A percentile compares a stretch with the other conserved stretches of the same genome.
Conservation (phyloP, 495 filamentous ascomycete genomes). For the Aspergillus diversus region DNA sequence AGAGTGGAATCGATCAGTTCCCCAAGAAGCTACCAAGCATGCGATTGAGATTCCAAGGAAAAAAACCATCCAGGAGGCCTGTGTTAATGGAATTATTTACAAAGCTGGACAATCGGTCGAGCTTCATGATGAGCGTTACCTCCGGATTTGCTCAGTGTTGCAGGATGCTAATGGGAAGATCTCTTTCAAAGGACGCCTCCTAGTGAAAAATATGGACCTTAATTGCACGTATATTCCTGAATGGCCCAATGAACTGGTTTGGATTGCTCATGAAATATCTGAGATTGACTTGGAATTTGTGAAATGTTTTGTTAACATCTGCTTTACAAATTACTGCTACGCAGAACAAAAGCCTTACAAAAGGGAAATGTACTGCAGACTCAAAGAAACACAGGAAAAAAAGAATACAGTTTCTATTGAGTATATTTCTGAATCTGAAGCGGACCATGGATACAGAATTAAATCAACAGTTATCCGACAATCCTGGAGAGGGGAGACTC, state of each 20-base stretch:
- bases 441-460: conserved; percentile 20
- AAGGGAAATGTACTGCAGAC: conserved; percentile 33
- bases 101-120: conserved; percentile 28
- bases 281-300: conserved; percentile 29
- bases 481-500: conserved; percentile 37
- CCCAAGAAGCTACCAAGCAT: neutral
- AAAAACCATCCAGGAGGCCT: conserved; percentile 11
- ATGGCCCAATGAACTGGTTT: conserved; percentile 30
- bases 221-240: conserved; percentile 26
- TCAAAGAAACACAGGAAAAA: conserved; percentile 28
- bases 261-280: conserved; percentile 26
- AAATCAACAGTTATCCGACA: conserved; percentile 26
- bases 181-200: conserved; percentile 26
- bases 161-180: conserved; percentile 11
- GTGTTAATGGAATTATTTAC: conserved; percentile 30
- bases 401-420: conserved; percentile 30
- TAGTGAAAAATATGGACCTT: conserved; percentile 20
- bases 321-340: conserved; percentile 38
- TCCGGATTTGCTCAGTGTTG: conserved; percentile 26
- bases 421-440: conserved; percentile 34
- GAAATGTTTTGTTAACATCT: conserved; percentile 27
- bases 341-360: conserved; percentile 10
- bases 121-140: conserved; percentile 24
- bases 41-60: neutral
- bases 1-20: conserved; percentile 8